These are phyloP conservation scores for Podospora anserina DNA, from an alignment of 495 filamentous ascomycete species.

Conservation along the genomic window DNA sequence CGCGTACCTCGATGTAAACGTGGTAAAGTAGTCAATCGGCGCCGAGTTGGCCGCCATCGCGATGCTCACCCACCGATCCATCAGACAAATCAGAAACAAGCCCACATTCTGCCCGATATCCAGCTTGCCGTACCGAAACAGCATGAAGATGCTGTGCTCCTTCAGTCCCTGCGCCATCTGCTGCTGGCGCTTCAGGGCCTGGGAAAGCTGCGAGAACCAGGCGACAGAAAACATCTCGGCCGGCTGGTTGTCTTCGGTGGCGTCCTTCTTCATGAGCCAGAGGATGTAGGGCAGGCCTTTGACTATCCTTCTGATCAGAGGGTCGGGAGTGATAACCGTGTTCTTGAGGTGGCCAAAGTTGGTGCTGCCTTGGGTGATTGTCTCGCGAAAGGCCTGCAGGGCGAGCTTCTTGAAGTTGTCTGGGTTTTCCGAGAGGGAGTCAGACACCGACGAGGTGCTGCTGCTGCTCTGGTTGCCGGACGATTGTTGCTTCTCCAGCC, in stretches of 20 bases:
- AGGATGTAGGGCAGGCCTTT: conserved; percentile 27
- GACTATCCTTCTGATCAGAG: conserved; percentile 17
- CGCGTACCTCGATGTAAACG: conserved; percentile 28
- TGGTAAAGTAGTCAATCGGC: conserved; percentile 20
- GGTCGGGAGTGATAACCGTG: neutral
- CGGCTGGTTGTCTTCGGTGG: neutral
- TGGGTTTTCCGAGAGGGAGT: neutral
- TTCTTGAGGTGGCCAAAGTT: neutral
- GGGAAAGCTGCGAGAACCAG: conserved; percentile 28
- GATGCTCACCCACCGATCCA: conserved; percentile 35
- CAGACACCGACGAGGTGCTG: conserved; percentile 10
- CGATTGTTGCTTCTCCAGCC: neutral
- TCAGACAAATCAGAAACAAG: conserved; percentile 31
- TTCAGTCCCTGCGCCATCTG: conserved; percentile 32
- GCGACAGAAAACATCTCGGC: conserved; percentile 23
- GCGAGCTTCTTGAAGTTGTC: conserved; percentile 18
- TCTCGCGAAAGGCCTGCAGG: conserved; percentile 19
- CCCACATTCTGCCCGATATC: conserved; percentile 32
- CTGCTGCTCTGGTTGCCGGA: conserved; percentile 7
- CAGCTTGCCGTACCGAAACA: conserved; percentile 27
- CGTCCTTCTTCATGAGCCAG: conserved; percentile 26
- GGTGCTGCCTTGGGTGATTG: conserved; percentile 6
- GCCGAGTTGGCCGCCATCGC: conserved; percentile 20
- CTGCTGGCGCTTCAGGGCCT: conserved; percentile 27
- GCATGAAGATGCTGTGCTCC: conserved; percentile 34